phyloP scores from a whole-genome alignment of 257 asterid genomes.

The Gentiana straminea region DNA sequence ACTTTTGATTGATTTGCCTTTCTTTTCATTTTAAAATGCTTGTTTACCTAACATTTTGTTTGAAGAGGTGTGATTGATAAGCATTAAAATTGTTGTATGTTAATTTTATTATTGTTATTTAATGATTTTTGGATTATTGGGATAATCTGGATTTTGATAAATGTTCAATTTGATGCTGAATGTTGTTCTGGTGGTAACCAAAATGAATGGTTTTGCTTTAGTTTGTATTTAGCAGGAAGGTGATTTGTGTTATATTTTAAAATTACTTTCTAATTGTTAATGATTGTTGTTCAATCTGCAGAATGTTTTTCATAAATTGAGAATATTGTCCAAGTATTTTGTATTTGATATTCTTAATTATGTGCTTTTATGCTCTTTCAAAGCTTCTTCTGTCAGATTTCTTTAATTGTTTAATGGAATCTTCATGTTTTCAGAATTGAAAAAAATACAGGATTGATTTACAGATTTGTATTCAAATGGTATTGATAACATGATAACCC shows the following conservation, averaged over 20 bases:
- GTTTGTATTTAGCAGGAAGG: constrained; percentile 13
- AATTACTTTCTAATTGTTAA: background rate
- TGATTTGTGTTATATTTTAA: constrained; percentile 14
- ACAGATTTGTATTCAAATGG: too few relatives aligned
- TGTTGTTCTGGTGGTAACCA: constrained; percentile 13
- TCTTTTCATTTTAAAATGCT: constrained; percentile 8
- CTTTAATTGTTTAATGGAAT: too few relatives aligned
- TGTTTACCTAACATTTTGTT: constrained; percentile 31
- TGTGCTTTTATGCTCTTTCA: too few relatives aligned
- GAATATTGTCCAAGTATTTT: background rate
- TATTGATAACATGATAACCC: too few relatives aligned
- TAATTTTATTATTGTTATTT: background rate
- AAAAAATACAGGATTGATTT: too few relatives aligned
- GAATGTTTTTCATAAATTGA: background rate
- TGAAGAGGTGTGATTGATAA: background rate
- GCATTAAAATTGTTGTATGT: background rate
- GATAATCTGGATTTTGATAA: constrained; percentile 4
- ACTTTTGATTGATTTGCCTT: constrained; percentile 16
- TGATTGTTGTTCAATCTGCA: background rate
- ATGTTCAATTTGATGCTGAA: constrained; percentile 10
- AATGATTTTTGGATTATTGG: background rate
- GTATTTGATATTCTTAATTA: background rate
- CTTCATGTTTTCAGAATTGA: too few relatives aligned
- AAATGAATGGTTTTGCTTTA: constrained; percentile 14
- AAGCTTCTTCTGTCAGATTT: too few relatives aligned